Base-by-base conservation (phyloP, 2,329 filamentous ascomycete species). In the Ploettnerulaceae sp. region DNA sequence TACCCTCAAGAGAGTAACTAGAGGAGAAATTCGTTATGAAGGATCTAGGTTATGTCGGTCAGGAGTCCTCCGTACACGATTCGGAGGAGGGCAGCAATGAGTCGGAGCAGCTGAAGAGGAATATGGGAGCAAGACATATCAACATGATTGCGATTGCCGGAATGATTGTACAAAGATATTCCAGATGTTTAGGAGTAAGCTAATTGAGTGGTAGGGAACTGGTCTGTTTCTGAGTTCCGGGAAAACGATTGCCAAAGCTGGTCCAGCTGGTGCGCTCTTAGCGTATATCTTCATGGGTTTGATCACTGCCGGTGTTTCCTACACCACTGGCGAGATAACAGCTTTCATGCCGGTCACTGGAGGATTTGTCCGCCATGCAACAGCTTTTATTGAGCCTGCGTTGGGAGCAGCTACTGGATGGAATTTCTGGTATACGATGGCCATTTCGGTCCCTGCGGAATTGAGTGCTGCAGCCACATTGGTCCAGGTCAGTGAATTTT, bases 131-230 rank as follows among this genome's bases (percentile, higher is more conserved):
- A 28, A 65, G 74, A 26, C 74, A 76, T 51, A 72, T 76, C 40
- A 73, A 73, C 58, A 77, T 79, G 75, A 78, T 79, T 66, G 84
- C 83, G 55, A 85, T 87, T 52, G 83, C 82, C 60, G 84, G 84
- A 62, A 82, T 83, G 55, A 81, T 87, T 49, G 84, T 87, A 47
- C 84, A 8, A 18, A 6, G 7, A 14, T 21, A 20, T 29, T 15
- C 12, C 4, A 28, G 18, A 6, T 29, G 7, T n/a, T 7, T 12
- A 7, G 4, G 3, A 8, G 81, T 46, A 77, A 74, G 26, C 29
- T 39, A 14, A 20, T 21, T 24, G 6, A 5, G 8, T 15, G 17
- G 7, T 25, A 51, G 56, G 71, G 73, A 36, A 75, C 73, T 18
- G 73, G 74, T 60, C 64, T 76, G 3, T 77, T 75, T 60, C 68